These are phyloP conservation scores for Pelargonium cotyledonis DNA, from an alignment of 441 rosid genomes.

Conservation along the genomic window DNA sequence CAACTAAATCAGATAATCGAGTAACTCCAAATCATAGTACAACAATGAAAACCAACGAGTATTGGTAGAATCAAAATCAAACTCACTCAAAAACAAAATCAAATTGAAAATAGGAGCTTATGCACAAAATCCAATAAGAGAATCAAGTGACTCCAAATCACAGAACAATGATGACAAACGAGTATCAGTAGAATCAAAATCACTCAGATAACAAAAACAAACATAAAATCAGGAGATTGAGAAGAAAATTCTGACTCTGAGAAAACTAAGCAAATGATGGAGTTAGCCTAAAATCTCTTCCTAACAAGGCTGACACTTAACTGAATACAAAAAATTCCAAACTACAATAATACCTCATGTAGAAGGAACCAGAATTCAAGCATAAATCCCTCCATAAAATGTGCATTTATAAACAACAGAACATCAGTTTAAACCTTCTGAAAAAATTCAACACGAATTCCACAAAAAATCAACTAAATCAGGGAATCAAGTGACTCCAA, in stretches of 20 bases:
- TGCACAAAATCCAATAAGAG: neutral
- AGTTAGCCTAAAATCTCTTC: neutral
- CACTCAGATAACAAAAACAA: neutral
- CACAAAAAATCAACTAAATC: neutral
- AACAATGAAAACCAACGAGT: no score
- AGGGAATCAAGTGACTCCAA: no score
- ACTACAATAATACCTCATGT: neutral
- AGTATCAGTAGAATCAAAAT: neutral
- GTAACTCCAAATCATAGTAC: no score
- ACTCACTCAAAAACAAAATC: neutral
- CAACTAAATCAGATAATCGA: neutral
- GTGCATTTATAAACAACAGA: no score
- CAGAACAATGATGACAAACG: neutral
- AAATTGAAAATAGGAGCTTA: neutral
- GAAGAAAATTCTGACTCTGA: neutral
- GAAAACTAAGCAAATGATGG: neutral
- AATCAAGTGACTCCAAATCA: neutral
- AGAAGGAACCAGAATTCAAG: neutral
- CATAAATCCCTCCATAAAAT: no score
- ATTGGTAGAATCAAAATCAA: neutral
- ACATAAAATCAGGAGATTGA: neutral
- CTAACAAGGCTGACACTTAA: neutral
- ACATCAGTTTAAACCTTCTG: no score
- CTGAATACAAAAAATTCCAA: neutral
- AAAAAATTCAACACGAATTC: neutral